These are phyloP conservation scores for Papilionanthe hybrid DNA, from an alignment of 116 monocot species.

Conservation along the genomic window DNA sequence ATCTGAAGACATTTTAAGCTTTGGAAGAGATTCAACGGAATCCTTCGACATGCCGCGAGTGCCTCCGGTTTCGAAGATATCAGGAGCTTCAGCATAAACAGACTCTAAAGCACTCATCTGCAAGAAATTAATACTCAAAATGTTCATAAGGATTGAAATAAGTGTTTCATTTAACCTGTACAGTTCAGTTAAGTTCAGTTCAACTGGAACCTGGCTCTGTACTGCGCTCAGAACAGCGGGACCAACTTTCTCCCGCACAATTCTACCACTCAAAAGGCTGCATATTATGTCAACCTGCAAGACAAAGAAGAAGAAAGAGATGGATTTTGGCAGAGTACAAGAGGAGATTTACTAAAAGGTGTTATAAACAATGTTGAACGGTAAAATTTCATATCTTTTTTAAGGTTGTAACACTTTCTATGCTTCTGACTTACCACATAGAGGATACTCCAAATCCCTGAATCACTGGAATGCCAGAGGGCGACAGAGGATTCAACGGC, in stretches of 20 bases:
- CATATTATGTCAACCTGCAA: slow-evolving; percentile 48
- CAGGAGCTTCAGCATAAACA: slow-evolving; percentile 30
- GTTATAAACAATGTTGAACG: background rate
- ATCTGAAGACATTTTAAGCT: slow-evolving; percentile 14
- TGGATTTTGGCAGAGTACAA: background rate
- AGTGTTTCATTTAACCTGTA: background rate
- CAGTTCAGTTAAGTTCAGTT: background rate
- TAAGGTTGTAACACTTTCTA: background rate
- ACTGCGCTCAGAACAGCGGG: slow-evolving; percentile 64
- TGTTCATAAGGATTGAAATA: background rate
- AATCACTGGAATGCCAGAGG: slow-evolving; percentile 41
- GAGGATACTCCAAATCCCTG: slow-evolving; percentile 41
- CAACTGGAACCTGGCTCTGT: slow-evolving; percentile 55
- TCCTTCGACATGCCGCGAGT: slow-evolving; percentile 35
- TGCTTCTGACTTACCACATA: slow-evolving; percentile 32
- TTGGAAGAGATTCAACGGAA: slow-evolving; percentile 18
- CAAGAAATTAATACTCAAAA: background rate
- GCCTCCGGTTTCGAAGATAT: slow-evolving; percentile 66
- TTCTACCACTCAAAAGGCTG: slow-evolving; percentile 51
- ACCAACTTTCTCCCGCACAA: slow-evolving; percentile 56
- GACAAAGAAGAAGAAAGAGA: background rate
- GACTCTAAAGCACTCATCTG: slow-evolving; percentile 60
- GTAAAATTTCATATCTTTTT: background rate
- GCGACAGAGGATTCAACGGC: slow-evolving; percentile 42
- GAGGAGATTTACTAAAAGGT: background rate